Base-by-base conservation (phyloP, 139 green algal genomes). In the Desmodesmus armatus region DNA sequence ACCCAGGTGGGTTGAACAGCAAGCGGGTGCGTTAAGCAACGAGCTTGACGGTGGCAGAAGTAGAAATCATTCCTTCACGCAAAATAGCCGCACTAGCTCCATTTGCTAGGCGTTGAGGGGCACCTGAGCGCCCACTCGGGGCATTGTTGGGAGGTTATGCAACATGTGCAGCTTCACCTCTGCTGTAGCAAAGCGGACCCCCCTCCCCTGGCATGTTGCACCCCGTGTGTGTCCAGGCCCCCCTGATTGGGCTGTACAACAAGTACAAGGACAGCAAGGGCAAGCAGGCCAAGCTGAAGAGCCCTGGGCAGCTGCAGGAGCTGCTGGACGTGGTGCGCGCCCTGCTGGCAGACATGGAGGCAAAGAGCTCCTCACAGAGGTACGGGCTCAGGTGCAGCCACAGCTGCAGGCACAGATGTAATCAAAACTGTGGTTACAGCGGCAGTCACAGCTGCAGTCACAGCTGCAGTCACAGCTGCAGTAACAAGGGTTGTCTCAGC, bases 231-330 rank as follows among this genome's bases (percentile, higher is more conserved):
- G n/a, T n/a, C n/a, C 85, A 91, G 85, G 89, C 91, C 2, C 49
- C 82, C 9, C 89, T 99, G 71, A 90, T 99, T 82, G 92, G 92
- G 21, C 91, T 99, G 77, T 94, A 98, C 73, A 65, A 93, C 41
- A 94, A 94, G 88, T 88, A 98, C 89, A 93, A 96, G 87, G 95
- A 98, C 85, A 70, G 73, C 83, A 98, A 98, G 91, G 95, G 95
- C 85, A 87, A 87, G 82, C 82, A 87, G 71, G 97, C 97, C 71
- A 99, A 99, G 93, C 92, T 99, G n/a, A 99, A 99, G 92, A 97
- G 86, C 70, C 97, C 97, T 0, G 76, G 88, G 41, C 94, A 99
- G 92, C 94, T 99, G 85, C 94, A 98, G 71, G 97, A 99, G 82
- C 90, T 99, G 78, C 91, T 99, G 82, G 95, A 99, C 85, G 92